These are phyloP conservation scores for Plasmodium relictum DNA, from an alignment of 169 alveolate genomes.

Conservation along the genomic window DNA sequence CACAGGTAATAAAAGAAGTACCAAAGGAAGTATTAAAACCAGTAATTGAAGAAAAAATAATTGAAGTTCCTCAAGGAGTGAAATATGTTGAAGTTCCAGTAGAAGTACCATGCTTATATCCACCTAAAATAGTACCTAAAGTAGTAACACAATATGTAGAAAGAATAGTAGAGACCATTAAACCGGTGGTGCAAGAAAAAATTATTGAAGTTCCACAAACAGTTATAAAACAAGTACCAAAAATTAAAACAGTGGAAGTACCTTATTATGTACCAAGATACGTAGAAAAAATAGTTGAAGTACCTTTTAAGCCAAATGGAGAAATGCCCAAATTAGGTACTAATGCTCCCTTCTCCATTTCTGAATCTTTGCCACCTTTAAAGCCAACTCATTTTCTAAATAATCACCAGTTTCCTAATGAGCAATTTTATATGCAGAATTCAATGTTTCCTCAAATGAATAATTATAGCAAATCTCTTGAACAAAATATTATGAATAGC, in stretches of 20 bases:
- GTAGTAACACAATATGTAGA: conserved; percentile 88
- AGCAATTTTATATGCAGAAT: conserved; percentile 53
- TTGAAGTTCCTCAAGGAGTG: conserved; percentile 91
- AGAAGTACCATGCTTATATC: conserved; percentile 90
- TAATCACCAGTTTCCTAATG: conserved; percentile 43
- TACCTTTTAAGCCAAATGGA: conserved; percentile 88
- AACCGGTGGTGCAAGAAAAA: conserved; percentile 88
- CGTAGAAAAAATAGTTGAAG: conserved; percentile 88
- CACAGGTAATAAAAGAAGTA: conserved; percentile 87
- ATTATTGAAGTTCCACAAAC: conserved; percentile 89
- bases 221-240: conserved; percentile 88
- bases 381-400: conserved; percentile 73
- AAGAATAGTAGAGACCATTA: conserved; percentile 87
- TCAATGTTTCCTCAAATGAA: conserved; percentile 68
- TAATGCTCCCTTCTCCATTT: conserved; percentile 69
- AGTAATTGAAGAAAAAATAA: conserved; percentile 89
- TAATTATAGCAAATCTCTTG: conserved; percentile 8
- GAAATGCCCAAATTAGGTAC: conserved; percentile 76
- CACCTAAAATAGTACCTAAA: conserved; percentile 89
- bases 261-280: conserved; percentile 90
- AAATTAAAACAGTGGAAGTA: conserved; percentile 88
- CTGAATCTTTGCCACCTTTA: conserved; percentile 77
- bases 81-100: conserved; percentile 91
- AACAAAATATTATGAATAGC: conserved; percentile 10
- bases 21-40: conserved; percentile 88